phyloP scores from a whole-genome alignment of 176 grass and related monocot genomes.

The Oryza meyeriana region DNA sequence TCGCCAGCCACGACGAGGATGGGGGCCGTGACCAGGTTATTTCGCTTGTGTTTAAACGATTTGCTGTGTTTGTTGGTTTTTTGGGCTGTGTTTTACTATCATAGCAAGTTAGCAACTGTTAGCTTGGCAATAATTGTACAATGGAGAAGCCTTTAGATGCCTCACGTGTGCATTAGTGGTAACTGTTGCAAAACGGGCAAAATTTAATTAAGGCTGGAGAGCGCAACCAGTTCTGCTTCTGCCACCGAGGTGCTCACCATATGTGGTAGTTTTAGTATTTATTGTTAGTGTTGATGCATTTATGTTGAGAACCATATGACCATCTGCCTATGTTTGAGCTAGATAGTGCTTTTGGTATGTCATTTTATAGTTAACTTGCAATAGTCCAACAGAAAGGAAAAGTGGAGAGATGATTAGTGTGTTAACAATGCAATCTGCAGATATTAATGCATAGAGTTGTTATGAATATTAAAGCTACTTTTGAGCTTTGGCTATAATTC shows the following conservation, averaged over 20 bases:
- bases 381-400: constrained; percentile 9
- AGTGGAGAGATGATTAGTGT: background rate
- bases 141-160: constrained; percentile 20
- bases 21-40: constrained; percentile 63
- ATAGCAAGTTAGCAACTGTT: background rate
- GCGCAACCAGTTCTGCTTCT: constrained; percentile 1
- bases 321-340: constrained; percentile 8
- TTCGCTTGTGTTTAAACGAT: background rate
- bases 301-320: background rate
- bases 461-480: constrained; percentile 6
- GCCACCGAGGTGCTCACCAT: background rate
- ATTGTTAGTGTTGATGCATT: constrained; percentile 20
- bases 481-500: constrained; percentile 21
- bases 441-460: background rate
- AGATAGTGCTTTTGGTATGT: background rate
- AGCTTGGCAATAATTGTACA: constrained; percentile 20
- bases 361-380: background rate
- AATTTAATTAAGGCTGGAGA: constrained; percentile 9
- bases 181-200: constrained; percentile 27
- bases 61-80: background rate
- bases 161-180: constrained; percentile 33
- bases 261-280: constrained; percentile 1
- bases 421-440: constrained; percentile 10
- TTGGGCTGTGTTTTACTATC: background rate
- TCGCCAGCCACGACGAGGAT: constrained; percentile 63